Evolutionary conservation across 1,284 basidiomycete species (phyloP).

Genomic region (Fomitopsis palustris): DNA sequence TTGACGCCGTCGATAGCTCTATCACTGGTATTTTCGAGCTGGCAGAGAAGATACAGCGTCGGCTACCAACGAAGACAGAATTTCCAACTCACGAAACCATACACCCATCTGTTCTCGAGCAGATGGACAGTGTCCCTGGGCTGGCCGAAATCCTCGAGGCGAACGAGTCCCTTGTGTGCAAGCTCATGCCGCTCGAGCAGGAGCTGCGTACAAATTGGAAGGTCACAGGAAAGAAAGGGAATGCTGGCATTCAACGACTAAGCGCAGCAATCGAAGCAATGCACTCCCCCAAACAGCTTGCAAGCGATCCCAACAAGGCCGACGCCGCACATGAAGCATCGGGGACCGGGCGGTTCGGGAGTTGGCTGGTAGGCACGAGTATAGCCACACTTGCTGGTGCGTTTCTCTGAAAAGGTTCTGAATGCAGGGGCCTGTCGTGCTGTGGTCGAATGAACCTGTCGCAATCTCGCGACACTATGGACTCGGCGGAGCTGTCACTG

Average conservation of each 20-base stretch:
- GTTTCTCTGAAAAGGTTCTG: background rate
- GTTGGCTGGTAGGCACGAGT: background rate
- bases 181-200: conserved; percentile 51
- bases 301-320: background rate
- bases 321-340: background rate
- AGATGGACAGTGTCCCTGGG: conserved; percentile 33
- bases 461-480: background rate
- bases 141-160: conserved; percentile 34
- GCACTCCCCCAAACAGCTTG: background rate
- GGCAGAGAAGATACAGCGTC: conserved; percentile 40
- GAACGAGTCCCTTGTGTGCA: conserved; percentile 41
- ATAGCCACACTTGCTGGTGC: background rate
- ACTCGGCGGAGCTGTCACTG: background rate
- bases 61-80: conserved; percentile 42
- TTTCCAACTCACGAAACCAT: conserved; percentile 56
- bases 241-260: background rate
- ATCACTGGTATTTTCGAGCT: conserved; percentile 49
- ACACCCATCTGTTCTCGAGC: conserved; percentile 56
- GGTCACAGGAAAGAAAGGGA: conserved; percentile 12
- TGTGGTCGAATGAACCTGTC: background rate
- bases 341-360: background rate
- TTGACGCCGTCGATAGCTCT: conserved; percentile 35
- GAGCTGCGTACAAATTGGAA: conserved; percentile 47
- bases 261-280: background rate
- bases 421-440: background rate